Percentiles rank a stretch among this genome's conserved stretches.
These are phyloP conservation scores for Malassezia brasiliensis DNA, from an alignment of 1,284 basidiomycete species.

Conservation along the genomic window DNA sequence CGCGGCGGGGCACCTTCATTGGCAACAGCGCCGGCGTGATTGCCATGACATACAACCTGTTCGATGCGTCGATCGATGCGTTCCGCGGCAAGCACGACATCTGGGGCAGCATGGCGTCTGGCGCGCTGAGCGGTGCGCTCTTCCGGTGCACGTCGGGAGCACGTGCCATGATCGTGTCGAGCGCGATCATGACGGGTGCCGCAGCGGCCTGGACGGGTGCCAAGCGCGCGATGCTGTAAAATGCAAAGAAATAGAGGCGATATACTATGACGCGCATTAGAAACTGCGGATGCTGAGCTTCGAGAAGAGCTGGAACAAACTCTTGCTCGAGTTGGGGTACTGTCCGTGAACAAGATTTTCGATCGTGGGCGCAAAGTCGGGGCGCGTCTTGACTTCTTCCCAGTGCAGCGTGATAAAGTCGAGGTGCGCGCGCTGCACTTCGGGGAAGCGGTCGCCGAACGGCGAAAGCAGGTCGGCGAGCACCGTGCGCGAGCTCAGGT, in stretches of 20 bases:
- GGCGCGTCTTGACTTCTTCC: conserved; percentile 30
- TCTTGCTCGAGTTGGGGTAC: conserved; percentile 26
- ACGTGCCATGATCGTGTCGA: conserved; percentile 75
- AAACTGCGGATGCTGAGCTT: conserved; percentile 19
- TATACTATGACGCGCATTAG: neutral
- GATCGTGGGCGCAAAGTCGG: conserved; percentile 29
- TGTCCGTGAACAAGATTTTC: conserved; percentile 24
- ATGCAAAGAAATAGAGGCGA: too few relatives aligned
- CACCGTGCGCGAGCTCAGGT: conserved; percentile 25
- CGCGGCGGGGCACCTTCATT: conserved; percentile 88
- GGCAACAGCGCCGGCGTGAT: conserved; percentile 97
- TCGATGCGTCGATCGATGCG: conserved; percentile 86
- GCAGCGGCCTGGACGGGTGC: conserved; percentile 85
- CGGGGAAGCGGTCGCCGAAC: conserved; percentile 32
- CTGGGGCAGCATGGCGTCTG: conserved; percentile 80
- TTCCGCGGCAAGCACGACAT: conserved; percentile 84
- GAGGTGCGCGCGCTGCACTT: conserved; percentile 31
- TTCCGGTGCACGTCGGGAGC: conserved; percentile 93
- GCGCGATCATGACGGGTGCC: conserved; percentile 72
- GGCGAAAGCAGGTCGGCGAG: conserved; percentile 28
- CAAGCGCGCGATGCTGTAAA: conserved; percentile 52
- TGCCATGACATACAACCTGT: conserved; percentile 88
- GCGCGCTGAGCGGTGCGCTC: conserved; percentile 76
- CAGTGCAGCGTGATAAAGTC: conserved; percentile 29
- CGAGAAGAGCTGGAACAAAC: conserved; percentile 30